phyloP scores from a whole-genome alignment of 2,329 filamentous ascomycete genomes.

The Lachnellula hyalina region DNA sequence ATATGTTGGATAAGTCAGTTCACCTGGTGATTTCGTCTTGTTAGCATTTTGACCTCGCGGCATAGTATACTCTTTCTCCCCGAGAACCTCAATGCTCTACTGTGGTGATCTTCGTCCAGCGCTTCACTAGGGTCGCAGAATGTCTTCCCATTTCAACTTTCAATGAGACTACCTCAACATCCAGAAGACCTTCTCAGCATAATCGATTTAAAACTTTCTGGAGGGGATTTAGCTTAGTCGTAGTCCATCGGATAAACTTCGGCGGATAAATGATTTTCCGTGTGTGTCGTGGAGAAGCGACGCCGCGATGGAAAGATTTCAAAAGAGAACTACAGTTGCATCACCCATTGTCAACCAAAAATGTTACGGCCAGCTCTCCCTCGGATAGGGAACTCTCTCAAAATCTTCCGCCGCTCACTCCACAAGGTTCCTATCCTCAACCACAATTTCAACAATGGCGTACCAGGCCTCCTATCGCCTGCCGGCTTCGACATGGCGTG shows the following conservation, averaged over 20 bases:
- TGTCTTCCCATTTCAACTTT: conserved; percentile 7
- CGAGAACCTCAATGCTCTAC: conserved; percentile 50
- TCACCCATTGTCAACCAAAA: conserved; percentile 11
- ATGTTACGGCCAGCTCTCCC: conserved; percentile 31
- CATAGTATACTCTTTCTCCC: conserved; percentile 63
- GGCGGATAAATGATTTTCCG: not conserved
- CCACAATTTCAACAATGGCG: conserved; percentile 43
- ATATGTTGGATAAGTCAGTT: conserved; percentile 16
- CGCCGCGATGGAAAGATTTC: conserved; percentile 2
- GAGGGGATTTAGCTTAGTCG: not conserved
- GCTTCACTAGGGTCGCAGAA: conserved; percentile 9
- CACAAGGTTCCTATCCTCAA: conserved; percentile 44
- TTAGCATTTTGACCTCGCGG: conserved; percentile 47
- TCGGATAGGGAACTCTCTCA: conserved; percentile 22
- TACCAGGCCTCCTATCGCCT: conserved; percentile 66
- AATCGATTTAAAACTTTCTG: conserved; percentile 18
- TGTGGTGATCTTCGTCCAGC: conserved; percentile 45
- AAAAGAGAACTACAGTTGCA: conserved; percentile 9
- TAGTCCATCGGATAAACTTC: not conserved
- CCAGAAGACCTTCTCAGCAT: not conserved
- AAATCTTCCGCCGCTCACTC: conserved; percentile 35
- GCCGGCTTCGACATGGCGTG: conserved; percentile 72
- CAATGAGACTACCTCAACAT: conserved; percentile 13
- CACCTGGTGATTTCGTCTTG: not conserved
- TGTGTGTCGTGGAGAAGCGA: not conserved